Conservation (phyloP, 139 green algal genomes). For the Chlamydomonas applanata region DNA sequence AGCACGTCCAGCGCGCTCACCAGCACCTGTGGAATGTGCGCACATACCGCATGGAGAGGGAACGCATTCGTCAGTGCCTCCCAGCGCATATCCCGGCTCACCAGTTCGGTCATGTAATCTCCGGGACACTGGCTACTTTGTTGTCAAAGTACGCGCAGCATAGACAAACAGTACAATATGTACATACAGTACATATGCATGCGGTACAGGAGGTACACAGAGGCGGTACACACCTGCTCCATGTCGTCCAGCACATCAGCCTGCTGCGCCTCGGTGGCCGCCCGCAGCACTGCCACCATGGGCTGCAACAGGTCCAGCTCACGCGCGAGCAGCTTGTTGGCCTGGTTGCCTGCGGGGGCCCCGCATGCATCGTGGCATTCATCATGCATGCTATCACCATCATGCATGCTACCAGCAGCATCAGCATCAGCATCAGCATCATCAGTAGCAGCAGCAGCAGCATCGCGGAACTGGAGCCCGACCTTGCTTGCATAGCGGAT, state of each 20-base stretch:
- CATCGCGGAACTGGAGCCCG: too few relatives aligned
- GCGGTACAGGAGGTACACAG: background rate
- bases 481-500: too few relatives aligned
- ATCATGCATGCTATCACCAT: too few relatives aligned
- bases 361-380: too few relatives aligned
- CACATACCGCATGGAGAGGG: slow-evolving; percentile 13
- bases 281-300: slow-evolving; percentile 25
- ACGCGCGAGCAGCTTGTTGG: slow-evolving; percentile 39
- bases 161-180: too few relatives aligned
- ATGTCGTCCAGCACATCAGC: slow-evolving; percentile 16
- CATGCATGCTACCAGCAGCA: too few relatives aligned
- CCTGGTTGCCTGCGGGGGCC: slow-evolving; percentile 27
- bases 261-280: background rate
- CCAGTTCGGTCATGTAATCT: background rate
- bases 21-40: slow-evolving; percentile 16
- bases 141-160: background rate
- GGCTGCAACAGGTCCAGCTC: slow-evolving; percentile 36
- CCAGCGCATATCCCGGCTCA: background rate
- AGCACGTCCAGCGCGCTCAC: slow-evolving; percentile 24
- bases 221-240: slow-evolving; percentile 19
- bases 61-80: too few relatives aligned
- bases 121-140: background rate
- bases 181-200: slow-evolving; percentile 1
- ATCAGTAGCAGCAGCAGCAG: too few relatives aligned
- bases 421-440: too few relatives aligned